Conservation (phyloP, 768 basidiomycete species). For the Grammothele lineata region DNA sequence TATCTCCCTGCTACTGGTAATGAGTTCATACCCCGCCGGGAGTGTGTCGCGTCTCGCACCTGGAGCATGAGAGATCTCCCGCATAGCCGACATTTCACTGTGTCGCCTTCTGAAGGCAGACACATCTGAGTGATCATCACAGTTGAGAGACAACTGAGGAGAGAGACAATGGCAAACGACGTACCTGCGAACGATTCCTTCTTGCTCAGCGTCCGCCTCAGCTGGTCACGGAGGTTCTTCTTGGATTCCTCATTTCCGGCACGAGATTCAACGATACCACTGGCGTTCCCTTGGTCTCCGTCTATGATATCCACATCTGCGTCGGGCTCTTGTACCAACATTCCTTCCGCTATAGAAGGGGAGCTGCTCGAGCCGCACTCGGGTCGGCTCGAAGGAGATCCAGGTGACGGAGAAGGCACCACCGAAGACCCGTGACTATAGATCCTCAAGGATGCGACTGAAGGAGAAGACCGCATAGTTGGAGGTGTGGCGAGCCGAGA, state of each 20-base stretch:
- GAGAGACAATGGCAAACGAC: background rate
- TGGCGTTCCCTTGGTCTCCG: constrained; percentile 48
- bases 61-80: constrained; percentile 38
- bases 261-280: constrained; percentile 38
- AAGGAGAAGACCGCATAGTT: constrained; percentile 47
- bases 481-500: constrained; percentile 53
- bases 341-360: constrained; percentile 63
- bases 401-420: constrained; percentile 13
- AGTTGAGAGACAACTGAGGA: background rate
- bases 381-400: constrained; percentile 7
- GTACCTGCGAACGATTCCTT: constrained; percentile 48
- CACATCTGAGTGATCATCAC: background rate
- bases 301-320: constrained; percentile 53
- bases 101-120: background rate
- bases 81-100: constrained; percentile 13
- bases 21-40: too few species aligned
- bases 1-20: constrained; percentile 12
- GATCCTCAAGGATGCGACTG: constrained; percentile 53
- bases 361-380: constrained; percentile 29
- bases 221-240: constrained; percentile 63
- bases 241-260: constrained; percentile 54
- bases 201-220: constrained; percentile 60
- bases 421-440: constrained; percentile 44
- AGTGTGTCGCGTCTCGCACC: constrained; percentile 24
- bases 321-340: constrained; percentile 68